Evolutionary conservation across 2,329 filamentous ascomycete genomes (phyloP), one percentile per base, ranked within the genome.

Genomic region (Phaeosphaeriaceae sp.): DNA sequence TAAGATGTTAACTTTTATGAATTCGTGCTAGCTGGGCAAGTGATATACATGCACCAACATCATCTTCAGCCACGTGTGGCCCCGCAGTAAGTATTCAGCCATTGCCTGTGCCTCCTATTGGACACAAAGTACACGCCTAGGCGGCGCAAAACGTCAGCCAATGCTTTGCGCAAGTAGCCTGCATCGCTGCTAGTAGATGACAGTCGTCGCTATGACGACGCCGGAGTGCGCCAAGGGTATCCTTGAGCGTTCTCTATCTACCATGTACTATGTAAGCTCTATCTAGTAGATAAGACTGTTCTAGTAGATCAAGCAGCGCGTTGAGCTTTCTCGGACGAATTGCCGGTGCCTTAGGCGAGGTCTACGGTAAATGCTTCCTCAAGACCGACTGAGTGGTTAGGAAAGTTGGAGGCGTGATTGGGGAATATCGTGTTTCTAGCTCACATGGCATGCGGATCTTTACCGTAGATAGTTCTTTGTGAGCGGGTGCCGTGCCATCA

Each of bases 281-380:
- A 9, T 16, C 16, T 13, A 30, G 13, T n/a, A 21, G 20, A 35
- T 4, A 16, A 15, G 5, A 38, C 21, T 2, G 34, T 15, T 18
- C n/a, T 15, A 11, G 13, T 20, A 18, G 33, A 13, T 23, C 15
- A n/a, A 37, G 11, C 12, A 21, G 32, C 12, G 23, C 11, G 23
- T 26, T 8, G 11, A 11, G 23, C 6, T 11, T 26, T 26, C 23
- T 26, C 7, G 3, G 23, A 48, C 29, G 18, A 50, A 55, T 56
- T 56, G 55, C 55, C 55, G 55, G 49, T 50, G 44, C 47, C 43
- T 47, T 39, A 39, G 49, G 49, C 48, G 44, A 49, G 46, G 36
- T 36, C 7, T 26, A 11, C 23, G 23, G 23, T 42, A 39, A 13
- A 43, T 23, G 18, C 37, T 53, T 58, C 55, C 55, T 48, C 55